Evolutionary conservation across 1,284 basidiomycete species (phyloP), one percentile per base, ranked within the genome.

Genomic region (Chalciporus sp.): DNA sequence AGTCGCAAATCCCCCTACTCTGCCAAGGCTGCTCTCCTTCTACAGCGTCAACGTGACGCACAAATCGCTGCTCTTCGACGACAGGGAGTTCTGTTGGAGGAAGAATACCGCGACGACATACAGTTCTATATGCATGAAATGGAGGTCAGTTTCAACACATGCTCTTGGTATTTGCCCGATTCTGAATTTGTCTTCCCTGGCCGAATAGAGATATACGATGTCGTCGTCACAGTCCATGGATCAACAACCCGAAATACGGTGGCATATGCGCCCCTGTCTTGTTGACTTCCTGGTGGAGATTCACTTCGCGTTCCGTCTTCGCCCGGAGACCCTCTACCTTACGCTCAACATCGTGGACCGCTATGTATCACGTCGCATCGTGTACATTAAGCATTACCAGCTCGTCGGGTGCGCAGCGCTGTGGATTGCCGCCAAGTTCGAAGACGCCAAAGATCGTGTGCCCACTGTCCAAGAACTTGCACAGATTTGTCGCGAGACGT

Each of bases 281-380:
- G 94, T 99, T 68, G 97, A 99, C 73, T 99, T 99, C 73, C 84
- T 99, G 65, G 91, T 99, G 70, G 97, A 99, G 75, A 93, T 99
- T 61, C 97, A 99, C 76, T 94, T 96, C 69, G 93, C 92, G 59
- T 95, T 98, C 78, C 86, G 95, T 42, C 85, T 99, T 41, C 93
- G 96, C 35, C 95, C 97, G 10, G 97, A 99, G 77, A 99, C 97
- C 2, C 84, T 99, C 56, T 99, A 98, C 75, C 90, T 99, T 69
- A 92, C 96, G 26, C 84, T 98, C 76, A 99, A 99, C 80, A 96
- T 99, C 70, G 89, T 99, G 72, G 97, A 99, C 75, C 94, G 97
- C 64, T 99, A 99, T 74, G 94, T 99, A 28, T 98, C 97, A 49
- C 94, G 95, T 64, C 92, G 97, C 43, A 91, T 99, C 62, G 97